Conservation (phyloP, 1,284 basidiomycete genomes). For the Malassezia globosa region DNA sequence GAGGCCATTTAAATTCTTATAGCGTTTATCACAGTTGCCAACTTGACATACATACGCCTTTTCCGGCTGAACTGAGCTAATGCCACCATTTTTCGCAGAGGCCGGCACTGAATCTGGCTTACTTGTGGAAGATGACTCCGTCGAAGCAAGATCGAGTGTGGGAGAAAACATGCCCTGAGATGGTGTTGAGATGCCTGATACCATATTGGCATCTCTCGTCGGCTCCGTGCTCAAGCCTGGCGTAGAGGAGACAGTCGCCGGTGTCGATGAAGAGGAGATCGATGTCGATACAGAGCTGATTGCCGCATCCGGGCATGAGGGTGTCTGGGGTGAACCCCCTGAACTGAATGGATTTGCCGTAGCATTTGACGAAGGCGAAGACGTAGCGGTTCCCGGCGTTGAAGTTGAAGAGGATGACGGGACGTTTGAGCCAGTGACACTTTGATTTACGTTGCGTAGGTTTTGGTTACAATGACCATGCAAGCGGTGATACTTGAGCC, state of each 20-base stretch:
- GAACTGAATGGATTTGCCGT: neutral
- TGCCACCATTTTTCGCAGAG: no score
- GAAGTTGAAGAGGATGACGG: no score
- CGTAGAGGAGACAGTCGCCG: neutral
- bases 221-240: neutral
- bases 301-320: no score
- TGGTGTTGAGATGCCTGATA: neutral
- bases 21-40: constrained; percentile 66
- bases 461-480: constrained; percentile 65
- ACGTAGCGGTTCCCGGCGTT: neutral
- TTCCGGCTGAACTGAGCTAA: constrained; percentile 9
- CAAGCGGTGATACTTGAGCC: constrained; percentile 90
- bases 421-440: no score
- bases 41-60: constrained; percentile 43
- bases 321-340: no score
- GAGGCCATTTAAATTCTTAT: constrained; percentile 62
- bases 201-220: neutral
- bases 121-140: neutral
- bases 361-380: no score
- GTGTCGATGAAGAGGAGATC: no score
- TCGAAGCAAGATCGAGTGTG: neutral
- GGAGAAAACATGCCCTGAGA: neutral
- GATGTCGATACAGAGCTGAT: no score
- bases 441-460: constrained; percentile 18
- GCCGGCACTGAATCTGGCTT: neutral